Evolutionary conservation across 2,329 filamentous ascomycete genomes (phyloP).

Genomic region (Cladophialophora psammophila): DNA sequence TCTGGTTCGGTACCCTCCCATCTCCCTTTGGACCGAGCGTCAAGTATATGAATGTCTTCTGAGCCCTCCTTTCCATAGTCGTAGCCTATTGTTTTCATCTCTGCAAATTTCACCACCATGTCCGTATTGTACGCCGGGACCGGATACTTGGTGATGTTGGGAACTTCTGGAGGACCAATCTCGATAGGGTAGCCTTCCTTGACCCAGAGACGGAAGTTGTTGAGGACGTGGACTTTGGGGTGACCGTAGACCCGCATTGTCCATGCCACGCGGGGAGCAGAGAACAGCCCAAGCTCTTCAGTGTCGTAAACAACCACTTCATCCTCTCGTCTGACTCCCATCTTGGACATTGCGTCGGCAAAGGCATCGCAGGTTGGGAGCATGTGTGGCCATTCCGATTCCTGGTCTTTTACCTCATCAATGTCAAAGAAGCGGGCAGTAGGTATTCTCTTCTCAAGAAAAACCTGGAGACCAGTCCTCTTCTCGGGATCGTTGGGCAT

Average conservation of each 20-base stretch:
- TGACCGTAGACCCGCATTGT: conserved; percentile 92
- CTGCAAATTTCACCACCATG: conserved; percentile 80
- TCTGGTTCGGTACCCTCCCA: conserved; percentile 86
- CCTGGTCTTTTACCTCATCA: conserved; percentile 86
- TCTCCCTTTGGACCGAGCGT: conserved; percentile 80
- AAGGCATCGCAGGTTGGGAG: conserved; percentile 82
- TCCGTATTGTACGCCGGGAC: conserved; percentile 64
- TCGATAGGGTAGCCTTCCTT: conserved; percentile 83
- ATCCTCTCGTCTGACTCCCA: conserved; percentile 88
- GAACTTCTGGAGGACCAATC: conserved; percentile 62
- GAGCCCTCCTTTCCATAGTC: conserved; percentile 82
- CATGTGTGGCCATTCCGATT: conserved; percentile 95
- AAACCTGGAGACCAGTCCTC: conserved; percentile 80
- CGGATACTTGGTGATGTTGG: conserved; percentile 55
- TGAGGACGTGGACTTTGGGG: conserved; percentile 82
- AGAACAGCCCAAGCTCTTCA: conserved; percentile 91
- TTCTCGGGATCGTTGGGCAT: conserved; percentile 82
- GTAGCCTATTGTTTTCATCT: conserved; percentile 77
- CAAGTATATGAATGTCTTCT: conserved; percentile 85
- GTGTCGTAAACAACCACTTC: conserved; percentile 93
- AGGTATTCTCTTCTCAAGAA: conserved; percentile 83
- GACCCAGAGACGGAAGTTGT: conserved; percentile 96
- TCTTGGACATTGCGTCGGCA: conserved; percentile 82
- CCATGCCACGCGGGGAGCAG: conserved; percentile 92
- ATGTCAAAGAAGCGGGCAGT: conserved; percentile 95